Percentiles rank a stretch among this genome's conserved stretches.
These are phyloP conservation scores for Trichopus zeylanicus DNA, from an alignment of 116 monocot genomes.

Conservation along the genomic window DNA sequence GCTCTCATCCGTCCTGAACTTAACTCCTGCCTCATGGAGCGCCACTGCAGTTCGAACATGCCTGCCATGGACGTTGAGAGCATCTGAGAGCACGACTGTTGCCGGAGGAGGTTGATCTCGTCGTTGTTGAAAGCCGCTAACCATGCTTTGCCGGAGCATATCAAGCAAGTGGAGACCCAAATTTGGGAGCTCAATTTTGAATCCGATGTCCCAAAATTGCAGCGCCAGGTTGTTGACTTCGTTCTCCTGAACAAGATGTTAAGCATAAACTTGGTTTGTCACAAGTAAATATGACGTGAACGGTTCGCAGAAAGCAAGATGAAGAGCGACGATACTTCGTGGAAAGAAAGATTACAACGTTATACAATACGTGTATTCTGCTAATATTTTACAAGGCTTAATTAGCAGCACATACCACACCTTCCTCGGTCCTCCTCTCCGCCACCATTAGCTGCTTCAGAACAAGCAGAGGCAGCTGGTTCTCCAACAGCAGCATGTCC, in stretches of 20 bases:
- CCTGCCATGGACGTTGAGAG: too few relatives aligned
- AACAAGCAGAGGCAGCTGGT: constrained; percentile 26
- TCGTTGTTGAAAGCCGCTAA: constrained; percentile 8
- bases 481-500: constrained; percentile 33
- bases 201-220: constrained; percentile 18
- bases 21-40: constrained; percentile 65
- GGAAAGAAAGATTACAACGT: too few relatives aligned
- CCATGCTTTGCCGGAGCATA: constrained; percentile 41
- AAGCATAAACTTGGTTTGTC: too few relatives aligned
- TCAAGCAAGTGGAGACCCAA: constrained; percentile 55
- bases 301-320: too few relatives aligned
- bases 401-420: background rate
- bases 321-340: too few relatives aligned
- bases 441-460: constrained; percentile 4
- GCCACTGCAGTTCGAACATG: constrained; percentile 44
- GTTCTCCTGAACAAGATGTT: too few relatives aligned
- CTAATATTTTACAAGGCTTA: too few relatives aligned
- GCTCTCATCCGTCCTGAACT: constrained; percentile 30
- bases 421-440: background rate
- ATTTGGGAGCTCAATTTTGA: constrained; percentile 2
- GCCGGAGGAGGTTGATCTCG: background rate
- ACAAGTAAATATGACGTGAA: too few relatives aligned
- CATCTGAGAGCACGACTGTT: background rate
- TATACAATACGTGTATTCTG: background rate
- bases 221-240: constrained; percentile 43